Evolutionary conservation across 441 rosid species (phyloP).

Genomic region (Croton setiger): DNA sequence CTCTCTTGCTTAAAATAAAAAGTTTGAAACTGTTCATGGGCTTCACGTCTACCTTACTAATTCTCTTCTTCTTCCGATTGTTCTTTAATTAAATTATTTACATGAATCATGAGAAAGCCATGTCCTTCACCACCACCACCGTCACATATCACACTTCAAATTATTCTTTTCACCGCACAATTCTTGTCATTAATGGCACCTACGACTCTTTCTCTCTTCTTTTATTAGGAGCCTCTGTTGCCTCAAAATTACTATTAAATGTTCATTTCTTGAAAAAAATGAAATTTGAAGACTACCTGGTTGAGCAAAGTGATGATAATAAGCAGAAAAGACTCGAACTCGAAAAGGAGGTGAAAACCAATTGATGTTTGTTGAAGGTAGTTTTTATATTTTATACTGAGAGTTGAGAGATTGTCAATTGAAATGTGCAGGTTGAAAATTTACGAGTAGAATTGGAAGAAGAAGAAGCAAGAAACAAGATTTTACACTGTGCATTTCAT

Average conservation of each 20-base stretch:
- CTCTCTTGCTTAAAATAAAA: background rate
- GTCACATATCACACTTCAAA: slow-evolving; percentile 17
- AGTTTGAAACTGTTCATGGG: slow-evolving; percentile 43
- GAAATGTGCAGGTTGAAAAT: slow-evolving; percentile 44
- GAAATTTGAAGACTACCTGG: slow-evolving; percentile 81
- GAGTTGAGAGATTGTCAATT: background rate
- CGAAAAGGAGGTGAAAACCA: slow-evolving; percentile 47
- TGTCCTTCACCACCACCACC: slow-evolving; percentile 18
- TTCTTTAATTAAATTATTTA: too few relatives aligned
- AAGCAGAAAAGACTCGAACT: slow-evolving; percentile 45
- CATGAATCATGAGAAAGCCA: slow-evolving; percentile 34
- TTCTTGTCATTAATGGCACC: slow-evolving; percentile 40
- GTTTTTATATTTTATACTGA: background rate
- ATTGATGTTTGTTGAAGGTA: background rate
- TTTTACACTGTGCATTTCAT: slow-evolving; percentile 46
- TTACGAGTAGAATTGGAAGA: slow-evolving; percentile 59
- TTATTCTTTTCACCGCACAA: slow-evolving; percentile 31
- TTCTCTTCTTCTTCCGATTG: too few relatives aligned
- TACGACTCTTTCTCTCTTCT: slow-evolving; percentile 28
- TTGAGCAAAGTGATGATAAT: slow-evolving; percentile 44
- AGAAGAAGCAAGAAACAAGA: slow-evolving; percentile 51
- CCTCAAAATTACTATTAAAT: slow-evolving; percentile 18
- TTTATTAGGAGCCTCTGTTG: slow-evolving; percentile 10
- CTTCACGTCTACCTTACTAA: slow-evolving; percentile 62
- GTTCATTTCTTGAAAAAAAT: slow-evolving; percentile 26